These are phyloP conservation scores for Penicillium dipodomyicola DNA, from an alignment of 495 filamentous ascomycete genomes.

Conservation along the genomic window DNA sequence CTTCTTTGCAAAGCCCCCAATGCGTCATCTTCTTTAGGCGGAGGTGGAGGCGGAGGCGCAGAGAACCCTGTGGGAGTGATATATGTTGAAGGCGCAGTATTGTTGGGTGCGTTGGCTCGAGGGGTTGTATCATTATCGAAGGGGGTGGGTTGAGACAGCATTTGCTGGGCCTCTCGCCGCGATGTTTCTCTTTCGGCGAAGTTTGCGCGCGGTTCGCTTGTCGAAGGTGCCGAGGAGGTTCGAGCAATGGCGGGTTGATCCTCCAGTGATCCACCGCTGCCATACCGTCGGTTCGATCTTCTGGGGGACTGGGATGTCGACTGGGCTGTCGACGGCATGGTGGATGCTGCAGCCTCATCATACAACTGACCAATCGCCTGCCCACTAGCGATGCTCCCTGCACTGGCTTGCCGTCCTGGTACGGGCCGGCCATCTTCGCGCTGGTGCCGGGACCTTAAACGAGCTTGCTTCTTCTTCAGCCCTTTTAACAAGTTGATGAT, in stretches of 20 bases:
- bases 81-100: conserved; percentile 25
- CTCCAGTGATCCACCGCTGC: conserved; percentile 48
- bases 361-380: conserved; percentile 62
- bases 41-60: conserved; percentile 71
- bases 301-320: conserved; percentile 28
- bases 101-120: conserved; percentile 40
- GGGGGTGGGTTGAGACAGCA: conserved; percentile 58
- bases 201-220: conserved; percentile 31
- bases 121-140: conserved; percentile 43
- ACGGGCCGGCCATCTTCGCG: conserved; percentile 57
- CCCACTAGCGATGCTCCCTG: conserved; percentile 60
- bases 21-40: conserved; percentile 83
- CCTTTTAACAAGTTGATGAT: conserved; percentile 97
- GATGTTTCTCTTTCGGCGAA: conserved; percentile 42
- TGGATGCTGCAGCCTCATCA: conserved; percentile 54
- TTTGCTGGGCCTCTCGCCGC: conserved; percentile 51
- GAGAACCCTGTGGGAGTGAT: conserved; percentile 31
- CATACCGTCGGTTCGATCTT: conserved; percentile 48
- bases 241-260: conserved; percentile 46
- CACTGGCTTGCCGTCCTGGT: conserved; percentile 62
- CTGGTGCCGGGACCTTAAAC: conserved; percentile 74
- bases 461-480: conserved; percentile 92
- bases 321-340: conserved; percentile 25
- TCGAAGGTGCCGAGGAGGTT: conserved; percentile 38
- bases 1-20: conserved; percentile 86